Conservation (phyloP, 1,139 yeast species). For the Sugiyamaella xylanicola region DNA sequence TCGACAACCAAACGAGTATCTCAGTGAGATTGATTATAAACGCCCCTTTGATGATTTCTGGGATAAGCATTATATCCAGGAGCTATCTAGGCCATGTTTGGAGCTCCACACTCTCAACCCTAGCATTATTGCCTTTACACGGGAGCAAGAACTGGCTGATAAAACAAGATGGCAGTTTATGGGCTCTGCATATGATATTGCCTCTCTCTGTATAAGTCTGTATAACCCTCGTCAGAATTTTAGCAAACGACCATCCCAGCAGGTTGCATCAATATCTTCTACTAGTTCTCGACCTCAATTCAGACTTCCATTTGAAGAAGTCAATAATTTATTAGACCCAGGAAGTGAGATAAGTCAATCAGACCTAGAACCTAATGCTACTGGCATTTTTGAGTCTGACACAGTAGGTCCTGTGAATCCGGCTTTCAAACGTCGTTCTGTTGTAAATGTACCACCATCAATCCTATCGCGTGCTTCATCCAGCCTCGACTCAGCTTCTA, state of each 20-base stretch:
- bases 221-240: conserved; percentile 7
- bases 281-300: conserved; percentile 12
- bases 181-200: conserved; percentile 43
- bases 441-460: not conserved
- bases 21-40: conserved; percentile 29
- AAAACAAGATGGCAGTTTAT: conserved; percentile 40
- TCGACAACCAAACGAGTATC: conserved; percentile 47
- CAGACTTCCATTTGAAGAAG: conserved; percentile 21
- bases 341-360: not conserved
- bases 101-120: conserved; percentile 53
- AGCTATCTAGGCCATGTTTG: conserved; percentile 38
- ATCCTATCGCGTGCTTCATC: conserved; percentile 1
- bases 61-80: conserved; percentile 42
- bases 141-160: conserved; percentile 49
- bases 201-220: conserved; percentile 40
- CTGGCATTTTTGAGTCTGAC: not conserved
- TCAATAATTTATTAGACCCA: conserved; percentile 10
- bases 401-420: not conserved
- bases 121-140: conserved; percentile 45
- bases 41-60: conserved; percentile 37
- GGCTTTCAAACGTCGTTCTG: not conserved
- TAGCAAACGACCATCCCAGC: conserved; percentile 5
- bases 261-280: not conserved
- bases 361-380: not conserved
- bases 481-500: not conserved